Conservation (phyloP, 1,284 basidiomycete genomes). For the Lentinus polychrous region DNA sequence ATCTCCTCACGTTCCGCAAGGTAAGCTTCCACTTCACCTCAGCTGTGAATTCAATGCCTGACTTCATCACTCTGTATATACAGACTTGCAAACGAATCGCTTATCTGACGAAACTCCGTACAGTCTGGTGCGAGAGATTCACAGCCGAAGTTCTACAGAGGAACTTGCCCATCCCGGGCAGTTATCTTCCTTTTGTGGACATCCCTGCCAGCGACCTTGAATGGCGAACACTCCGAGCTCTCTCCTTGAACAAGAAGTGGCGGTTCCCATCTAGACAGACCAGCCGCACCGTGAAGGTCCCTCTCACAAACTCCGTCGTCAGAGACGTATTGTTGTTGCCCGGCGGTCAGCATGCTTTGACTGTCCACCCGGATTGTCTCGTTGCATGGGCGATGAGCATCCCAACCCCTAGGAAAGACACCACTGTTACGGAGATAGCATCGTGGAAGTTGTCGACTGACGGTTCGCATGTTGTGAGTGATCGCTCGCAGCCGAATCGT, state of each 20-base stretch:
- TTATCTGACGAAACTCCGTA: conserved; percentile 5
- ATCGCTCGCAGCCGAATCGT: neutral
- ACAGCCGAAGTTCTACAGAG: conserved; percentile 3
- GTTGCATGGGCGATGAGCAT: neutral
- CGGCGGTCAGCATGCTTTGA: conserved; percentile 2
- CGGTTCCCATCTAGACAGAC: neutral
- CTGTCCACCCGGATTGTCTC: conserved; percentile 1
- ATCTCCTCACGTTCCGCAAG: conserved; percentile 7
- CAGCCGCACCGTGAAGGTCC: neutral
- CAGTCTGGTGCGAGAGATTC: conserved; percentile 6
- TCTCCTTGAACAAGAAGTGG: conserved; percentile 6
- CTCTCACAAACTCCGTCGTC: neutral
- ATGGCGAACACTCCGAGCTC: conserved; percentile 6
- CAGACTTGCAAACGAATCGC: conserved; percentile 8
- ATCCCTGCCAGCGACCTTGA: conserved; percentile 6
- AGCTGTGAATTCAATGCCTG: neutral
- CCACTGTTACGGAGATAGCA: neutral
- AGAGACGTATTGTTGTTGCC: conserved; percentile 1
- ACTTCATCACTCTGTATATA: neutral
- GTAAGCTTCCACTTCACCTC: conserved; percentile 1
- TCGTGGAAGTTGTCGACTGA: neutral
- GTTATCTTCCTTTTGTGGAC: conserved; percentile 3
- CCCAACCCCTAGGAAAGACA: neutral
- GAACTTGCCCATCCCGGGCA: conserved; percentile 7
- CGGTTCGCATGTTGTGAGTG: neutral